phyloP scores from a whole-genome alignment of 495 filamentous ascomycete genomes.

The Tuber borchii region DNA sequence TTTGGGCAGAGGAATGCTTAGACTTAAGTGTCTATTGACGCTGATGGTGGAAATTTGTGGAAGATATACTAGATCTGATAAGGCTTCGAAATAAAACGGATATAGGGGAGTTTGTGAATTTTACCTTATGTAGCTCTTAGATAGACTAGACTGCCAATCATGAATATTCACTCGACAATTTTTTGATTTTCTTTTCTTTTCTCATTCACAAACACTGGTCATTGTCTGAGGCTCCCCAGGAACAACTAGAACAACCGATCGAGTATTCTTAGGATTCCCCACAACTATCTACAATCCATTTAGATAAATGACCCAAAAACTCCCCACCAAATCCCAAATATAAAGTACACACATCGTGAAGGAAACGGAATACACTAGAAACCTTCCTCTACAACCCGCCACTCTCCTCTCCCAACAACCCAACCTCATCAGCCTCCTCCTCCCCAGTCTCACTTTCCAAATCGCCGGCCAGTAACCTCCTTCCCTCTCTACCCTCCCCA shows the following conservation, averaged over 20 bases:
- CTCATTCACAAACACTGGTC: background rate
- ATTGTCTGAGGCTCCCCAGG: background rate
- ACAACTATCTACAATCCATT: background rate
- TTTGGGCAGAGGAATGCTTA: constrained; percentile 47
- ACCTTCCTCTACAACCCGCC: background rate
- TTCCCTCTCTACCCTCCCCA: constrained; percentile 14
- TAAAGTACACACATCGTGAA: background rate
- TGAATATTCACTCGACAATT: background rate
- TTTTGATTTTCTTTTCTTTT: background rate
- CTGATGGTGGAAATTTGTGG: background rate
- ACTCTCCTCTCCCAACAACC: background rate
- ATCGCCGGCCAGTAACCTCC: constrained; percentile 19
- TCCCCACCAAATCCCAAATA: background rate
- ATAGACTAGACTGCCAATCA: constrained; percentile 1
- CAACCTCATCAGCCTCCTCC: constrained; percentile 6
- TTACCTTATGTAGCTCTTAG: background rate
- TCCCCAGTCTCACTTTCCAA: constrained; percentile 9
- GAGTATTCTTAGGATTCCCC: background rate
- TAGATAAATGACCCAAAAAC: background rate
- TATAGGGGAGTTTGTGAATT: background rate
- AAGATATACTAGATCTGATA: background rate
- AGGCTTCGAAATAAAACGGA: background rate
- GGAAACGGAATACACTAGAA: background rate
- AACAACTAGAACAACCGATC: background rate
- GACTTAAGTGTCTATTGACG: background rate